Evolutionary conservation across 2,329 filamentous ascomycete species (phyloP).

Genomic region (Venturia pyrina): DNA sequence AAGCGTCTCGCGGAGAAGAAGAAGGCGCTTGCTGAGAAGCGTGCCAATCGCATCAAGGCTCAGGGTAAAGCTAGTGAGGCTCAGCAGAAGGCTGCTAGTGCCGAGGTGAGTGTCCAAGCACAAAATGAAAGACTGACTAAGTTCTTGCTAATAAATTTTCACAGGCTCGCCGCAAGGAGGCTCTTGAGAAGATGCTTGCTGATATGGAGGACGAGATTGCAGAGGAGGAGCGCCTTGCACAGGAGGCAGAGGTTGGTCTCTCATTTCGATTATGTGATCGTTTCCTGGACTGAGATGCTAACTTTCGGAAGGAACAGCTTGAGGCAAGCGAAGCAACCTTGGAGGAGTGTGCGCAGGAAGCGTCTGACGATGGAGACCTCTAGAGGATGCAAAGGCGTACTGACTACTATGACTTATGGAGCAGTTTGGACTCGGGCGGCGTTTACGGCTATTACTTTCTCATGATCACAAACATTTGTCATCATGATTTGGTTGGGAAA

Average conservation of each 20-base stretch:
- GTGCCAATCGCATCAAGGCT: not conserved
- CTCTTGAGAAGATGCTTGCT: conserved; percentile 1
- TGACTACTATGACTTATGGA: not conserved
- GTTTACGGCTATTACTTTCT: not conserved
- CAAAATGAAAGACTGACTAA: too few species aligned
- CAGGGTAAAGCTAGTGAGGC: not conserved
- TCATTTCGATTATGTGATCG: not conserved
- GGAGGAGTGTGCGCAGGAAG: not conserved
- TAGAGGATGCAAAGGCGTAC: not conserved
- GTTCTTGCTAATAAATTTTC: not conserved
- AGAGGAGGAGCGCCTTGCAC: not conserved
- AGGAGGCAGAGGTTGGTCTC: not conserved
- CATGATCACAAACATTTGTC: too few species aligned
- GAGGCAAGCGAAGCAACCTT: not conserved
- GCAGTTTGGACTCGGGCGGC: not conserved
- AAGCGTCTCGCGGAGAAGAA: not conserved
- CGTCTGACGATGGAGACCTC: not conserved
- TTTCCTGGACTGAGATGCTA: not conserved
- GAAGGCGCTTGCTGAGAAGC: conserved; percentile 1
- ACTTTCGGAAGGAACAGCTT: not conserved
- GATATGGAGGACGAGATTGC: conserved; percentile 1
- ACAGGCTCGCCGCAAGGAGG: not conserved
- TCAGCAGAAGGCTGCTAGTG: not conserved
- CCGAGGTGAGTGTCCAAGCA: not conserved
- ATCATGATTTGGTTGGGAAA: too few species aligned